A percentile compares a stretch with the other conserved stretches of the same genome.
phyloP scores from a whole-genome alignment of 345 rosid species.

The Crucihimalaya himalaica region DNA sequence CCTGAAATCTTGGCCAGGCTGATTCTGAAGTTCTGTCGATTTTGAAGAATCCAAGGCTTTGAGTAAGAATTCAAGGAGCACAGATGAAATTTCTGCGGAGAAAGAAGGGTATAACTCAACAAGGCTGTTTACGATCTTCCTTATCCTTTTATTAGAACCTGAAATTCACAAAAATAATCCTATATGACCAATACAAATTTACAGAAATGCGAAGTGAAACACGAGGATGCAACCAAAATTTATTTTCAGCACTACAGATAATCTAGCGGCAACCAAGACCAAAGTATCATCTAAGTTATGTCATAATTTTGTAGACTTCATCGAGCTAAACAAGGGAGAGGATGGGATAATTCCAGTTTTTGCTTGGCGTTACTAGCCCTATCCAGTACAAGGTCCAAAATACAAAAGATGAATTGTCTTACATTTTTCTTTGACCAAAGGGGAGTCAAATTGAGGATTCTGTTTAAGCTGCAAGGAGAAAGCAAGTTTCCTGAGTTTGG shows the following conservation, averaged over 20 bases:
- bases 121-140: slow-evolving; percentile 57
- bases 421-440: slow-evolving; percentile 50
- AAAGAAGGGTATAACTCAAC: slow-evolving; percentile 63
- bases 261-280: background rate
- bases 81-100: slow-evolving; percentile 72
- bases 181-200: slow-evolving; percentile 15
- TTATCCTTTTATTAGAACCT: slow-evolving; percentile 61
- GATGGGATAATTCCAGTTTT: background rate
- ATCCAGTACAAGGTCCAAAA: background rate
- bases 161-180: slow-evolving; percentile 40
- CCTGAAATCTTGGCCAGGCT: slow-evolving; percentile 39
- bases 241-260: background rate
- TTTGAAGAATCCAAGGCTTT: slow-evolving; percentile 55
- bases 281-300: background rate
- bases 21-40: slow-evolving; percentile 39
- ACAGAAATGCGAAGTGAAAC: slow-evolving; percentile 5
- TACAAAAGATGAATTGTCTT: slow-evolving; percentile 15
- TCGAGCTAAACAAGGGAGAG: background rate
- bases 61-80: slow-evolving; percentile 60
- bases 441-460: slow-evolving; percentile 45
- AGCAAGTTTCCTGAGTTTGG: slow-evolving; percentile 60
- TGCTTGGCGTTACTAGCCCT: background rate
- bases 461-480: slow-evolving; percentile 49
- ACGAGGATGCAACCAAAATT: background rate
- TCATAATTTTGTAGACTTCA: slow-evolving; percentile 5